phyloP scores from a whole-genome alignment of 192 early-diverging fungal genomes.

The Umbelopsis vinacea region DNA sequence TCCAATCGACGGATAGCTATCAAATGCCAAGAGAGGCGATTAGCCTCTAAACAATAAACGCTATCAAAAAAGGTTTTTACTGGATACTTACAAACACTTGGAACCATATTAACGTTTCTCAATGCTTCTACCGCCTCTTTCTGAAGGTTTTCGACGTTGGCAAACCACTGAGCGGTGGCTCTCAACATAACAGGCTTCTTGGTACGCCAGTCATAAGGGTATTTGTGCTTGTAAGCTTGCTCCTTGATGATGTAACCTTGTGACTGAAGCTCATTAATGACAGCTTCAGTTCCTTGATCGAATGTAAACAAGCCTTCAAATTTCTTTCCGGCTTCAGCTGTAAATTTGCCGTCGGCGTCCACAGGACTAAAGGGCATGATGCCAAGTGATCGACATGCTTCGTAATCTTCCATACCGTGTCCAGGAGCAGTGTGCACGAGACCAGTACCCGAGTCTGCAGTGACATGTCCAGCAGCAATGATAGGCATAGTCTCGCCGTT shows the following conservation, averaged over 20 bases:
- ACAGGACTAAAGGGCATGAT: slow-evolving; percentile 74
- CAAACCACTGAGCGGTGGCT: slow-evolving; percentile 87
- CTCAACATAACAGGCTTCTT: slow-evolving; percentile 81
- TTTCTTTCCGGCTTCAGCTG: slow-evolving; percentile 62
- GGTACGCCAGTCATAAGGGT: slow-evolving; percentile 86
- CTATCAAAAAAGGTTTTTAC: not conserved
- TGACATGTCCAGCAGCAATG: slow-evolving; percentile 69
- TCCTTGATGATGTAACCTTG: slow-evolving; percentile 51
- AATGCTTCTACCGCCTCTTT: slow-evolving; percentile 61
- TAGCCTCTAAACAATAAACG: no score
- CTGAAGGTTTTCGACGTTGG: slow-evolving; percentile 68
- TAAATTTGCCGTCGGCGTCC: slow-evolving; percentile 69
- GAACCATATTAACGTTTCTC: slow-evolving; percentile 59
- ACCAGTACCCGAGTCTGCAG: slow-evolving; percentile 75
- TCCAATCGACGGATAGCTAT: slow-evolving; percentile 59
- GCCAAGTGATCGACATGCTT: slow-evolving; percentile 55
- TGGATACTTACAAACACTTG: slow-evolving; percentile 50
- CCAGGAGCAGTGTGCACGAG: slow-evolving; percentile 84
- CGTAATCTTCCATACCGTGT: slow-evolving; percentile 86
- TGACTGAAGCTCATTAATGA: slow-evolving; percentile 56
- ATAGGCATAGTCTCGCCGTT: slow-evolving; percentile 51
- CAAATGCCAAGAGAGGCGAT: not conserved
- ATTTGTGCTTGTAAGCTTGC: slow-evolving; percentile 68
- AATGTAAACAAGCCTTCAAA: slow-evolving; percentile 68
- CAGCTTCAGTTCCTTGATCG: slow-evolving; percentile 57